Base-by-base conservation (phyloP, 2,329 filamentous ascomycete genomes). In the Akanthomyces muscarius region DNA sequence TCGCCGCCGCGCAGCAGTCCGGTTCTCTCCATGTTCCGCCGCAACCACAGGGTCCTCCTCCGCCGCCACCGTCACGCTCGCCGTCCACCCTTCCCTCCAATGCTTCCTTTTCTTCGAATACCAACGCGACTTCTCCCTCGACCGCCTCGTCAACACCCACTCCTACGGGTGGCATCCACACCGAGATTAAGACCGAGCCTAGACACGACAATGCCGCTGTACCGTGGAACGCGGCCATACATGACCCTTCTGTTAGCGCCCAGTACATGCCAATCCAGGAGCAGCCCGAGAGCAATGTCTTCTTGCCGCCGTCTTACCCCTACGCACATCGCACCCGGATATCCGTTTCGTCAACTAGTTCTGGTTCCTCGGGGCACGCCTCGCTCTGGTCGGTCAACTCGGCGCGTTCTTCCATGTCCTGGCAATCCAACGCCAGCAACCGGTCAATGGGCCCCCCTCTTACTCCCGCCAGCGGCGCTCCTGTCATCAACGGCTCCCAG, bases 331-430 rank as follows among this genome's bases (percentile, higher is more conserved):
- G 77, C 41, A 75, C 78, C 41, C 73, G 78, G 55, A 79, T 80
- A 61, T 80, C 78, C n/a, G 74, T 80, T 41, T 83, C 81, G 0
- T 82, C 81, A 3, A 80, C 79, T 8, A 82, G 79, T 69, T 80
- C 79, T 13, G 77, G 77, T 21, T 82, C 80, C 21, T 81, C 79
- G 4, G 79, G 79, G n/a, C 77, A 80, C 62, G 75, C 77, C 16
- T 81, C 79, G 45, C 73, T 80, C 61, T 76, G 78, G 73, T 81
- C 80, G 4, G 78, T 73, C 53, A 75, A 75, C 61, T 77, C 75
- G 0, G 73, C 71, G 7, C 74, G 74, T 50, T 77, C 76, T 8
- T 75, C 75, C 50, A 73, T 78, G 66, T 77, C 77, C 8, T 78
- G 76, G 69, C 73, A 79, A 53, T 73, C 75, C 16, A 71, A 70